Evolutionary conservation across 2,329 filamentous ascomycete species (phyloP).

Genomic region (Didymella sp.): DNA sequence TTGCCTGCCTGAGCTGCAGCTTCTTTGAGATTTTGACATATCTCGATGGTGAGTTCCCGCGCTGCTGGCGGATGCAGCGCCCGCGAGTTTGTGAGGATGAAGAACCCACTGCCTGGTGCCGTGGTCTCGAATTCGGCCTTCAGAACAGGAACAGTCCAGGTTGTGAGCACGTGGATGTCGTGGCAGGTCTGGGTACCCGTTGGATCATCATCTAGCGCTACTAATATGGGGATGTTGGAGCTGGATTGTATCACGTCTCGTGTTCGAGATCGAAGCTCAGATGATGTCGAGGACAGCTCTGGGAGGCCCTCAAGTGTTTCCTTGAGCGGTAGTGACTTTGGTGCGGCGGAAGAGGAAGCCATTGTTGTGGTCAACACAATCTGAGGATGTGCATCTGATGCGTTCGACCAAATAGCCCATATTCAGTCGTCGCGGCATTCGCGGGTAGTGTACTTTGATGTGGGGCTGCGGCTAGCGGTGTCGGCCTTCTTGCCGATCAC

Average conservation of each 20-base stretch:
- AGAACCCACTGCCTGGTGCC: constrained; percentile 58
- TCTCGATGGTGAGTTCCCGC: constrained; percentile 56
- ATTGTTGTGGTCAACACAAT: neutral
- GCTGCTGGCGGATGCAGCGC: constrained; percentile 61
- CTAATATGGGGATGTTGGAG: constrained; percentile 35
- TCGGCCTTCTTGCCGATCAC: constrained; percentile 17
- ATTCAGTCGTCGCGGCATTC: neutral
- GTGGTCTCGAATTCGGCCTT: constrained; percentile 53
- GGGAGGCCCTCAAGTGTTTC: constrained; percentile 29
- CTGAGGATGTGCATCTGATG: neutral
- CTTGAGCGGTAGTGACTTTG: constrained; percentile 7
- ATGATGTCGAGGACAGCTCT: constrained; percentile 22
- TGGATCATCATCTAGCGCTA: constrained; percentile 63
- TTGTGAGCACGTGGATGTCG: constrained; percentile 62
- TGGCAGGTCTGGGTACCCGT: constrained; percentile 70
- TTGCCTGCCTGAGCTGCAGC: constrained; percentile 53
- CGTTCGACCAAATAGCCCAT: neutral
- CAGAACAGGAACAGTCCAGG: constrained; percentile 59
- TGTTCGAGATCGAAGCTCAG: constrained; percentile 30
- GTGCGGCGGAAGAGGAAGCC: neutral
- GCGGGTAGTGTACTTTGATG: neutral
- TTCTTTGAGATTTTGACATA: constrained; percentile 58
- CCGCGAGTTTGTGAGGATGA: constrained; percentile 67
- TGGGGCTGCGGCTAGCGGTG: constrained; percentile 16
- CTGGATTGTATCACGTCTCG: constrained; percentile 28